Evolutionary conservation across 345 rosid species (phyloP), one percentile per base, ranked within the genome.

Genomic region (Nasturtium officinale): DNA sequence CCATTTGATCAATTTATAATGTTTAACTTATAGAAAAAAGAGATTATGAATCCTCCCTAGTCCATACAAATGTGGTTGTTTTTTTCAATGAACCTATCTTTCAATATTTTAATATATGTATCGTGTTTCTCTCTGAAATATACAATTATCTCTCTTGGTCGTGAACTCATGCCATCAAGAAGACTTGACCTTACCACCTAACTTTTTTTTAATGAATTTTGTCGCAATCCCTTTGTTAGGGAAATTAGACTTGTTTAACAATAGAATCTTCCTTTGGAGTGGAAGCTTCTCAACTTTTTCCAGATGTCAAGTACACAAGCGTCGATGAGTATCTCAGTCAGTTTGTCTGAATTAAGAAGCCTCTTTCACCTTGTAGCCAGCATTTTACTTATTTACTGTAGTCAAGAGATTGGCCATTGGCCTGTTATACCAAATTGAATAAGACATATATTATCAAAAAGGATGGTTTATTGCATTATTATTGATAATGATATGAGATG

Each of bases 301-400:
- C 69, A 51, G 86, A 85, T 47, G 79, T 81, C 74, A 81, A 79
- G 11, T 79, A 72, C 71, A 76, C 86, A 3, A 86, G 79, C 1
- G 84, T 78, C n/a, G 82, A 82, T 15, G 82, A 83, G 62, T 78
- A 78, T 62, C 82, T 76, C 23, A 51, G 9, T 45, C 75, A 76
- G 75, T 63, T 69, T 69, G 71, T 61, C 29, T 76, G 59, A 76
- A 33, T 16, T 16, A 26, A 4, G n/a, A 2, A 30, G n/a, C 20
- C 15, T 55, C 25, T 21, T 32, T 25, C 58, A 18, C 40, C 35
- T 56, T 43, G 48, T 23, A 35, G 20, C 11, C 30, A 30, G 55
- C 20, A 10, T 45, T 45, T 32, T 43, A 63, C 42, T 74, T n/a
- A 4, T 45, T 32, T 43, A 54, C 51, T 66, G 30, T 57, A 66